Base-by-base conservation (phyloP, 73 alveolate genomes). In the Durusdinium trenchii region DNA sequence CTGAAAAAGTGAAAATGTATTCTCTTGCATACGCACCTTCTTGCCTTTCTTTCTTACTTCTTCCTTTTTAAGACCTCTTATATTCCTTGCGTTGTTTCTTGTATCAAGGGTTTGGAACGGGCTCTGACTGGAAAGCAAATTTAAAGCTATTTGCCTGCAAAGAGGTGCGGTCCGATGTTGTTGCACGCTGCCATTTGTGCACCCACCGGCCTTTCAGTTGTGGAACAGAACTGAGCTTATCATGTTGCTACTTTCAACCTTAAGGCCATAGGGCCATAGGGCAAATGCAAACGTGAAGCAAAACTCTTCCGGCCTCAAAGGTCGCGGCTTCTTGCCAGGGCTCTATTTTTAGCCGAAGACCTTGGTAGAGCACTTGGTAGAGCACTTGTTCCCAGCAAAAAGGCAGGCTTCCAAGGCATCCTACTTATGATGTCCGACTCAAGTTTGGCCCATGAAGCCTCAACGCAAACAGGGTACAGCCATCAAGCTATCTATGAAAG, bases 391-490 rank as follows among this genome's bases (percentile, higher is more conserved):
- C 10, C 6, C 1, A 6, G 23, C 4, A 1, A n/a, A n/a, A n/a
- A n/a, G n/a, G n/a, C n/a, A 60, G 18, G 30, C 71, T 3, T 1
- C 23, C 64, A 35, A 54, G 60, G 95, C 40, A 16, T 45, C 46
- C 47, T 18, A 60, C 98, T 76, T 2, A 69, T 51, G 52, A 71
- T 76, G 67, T 91, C 98, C 12, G 98, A 91, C 75, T 91, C 98
- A 26, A 91, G 98, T 45, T 91, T 91, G 54, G 98, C 98, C 98
- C 98, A 91, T 3, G 98, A 91, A n/a, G 98, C 98, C 98, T 91
- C 86, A 51, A 85, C 16, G 26, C 64, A 26, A 57, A 30, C 73
- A 60, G 3, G 7, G 73, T 60, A 23, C 73, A 60, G 18, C 73
- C n/a, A 23, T 60, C 30, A 23, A 60, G 73, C 18, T 60, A 23